Conservation (phyloP, 1,284 basidiomycete species). For the Cryptococcus sp. region DNA sequence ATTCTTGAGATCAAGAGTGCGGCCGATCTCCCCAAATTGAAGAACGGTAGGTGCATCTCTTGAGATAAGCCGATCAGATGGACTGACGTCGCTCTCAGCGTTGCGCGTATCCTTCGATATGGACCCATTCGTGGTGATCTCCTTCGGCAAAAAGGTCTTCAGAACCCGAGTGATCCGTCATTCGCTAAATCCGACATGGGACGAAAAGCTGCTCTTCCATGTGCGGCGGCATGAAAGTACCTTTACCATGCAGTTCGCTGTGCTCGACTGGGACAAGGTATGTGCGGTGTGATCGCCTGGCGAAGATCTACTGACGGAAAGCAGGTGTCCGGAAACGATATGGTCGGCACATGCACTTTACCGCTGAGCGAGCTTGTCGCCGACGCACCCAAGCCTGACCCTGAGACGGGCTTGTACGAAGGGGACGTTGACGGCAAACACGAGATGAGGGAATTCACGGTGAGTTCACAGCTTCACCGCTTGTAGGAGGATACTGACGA, state of each 20-base stretch:
- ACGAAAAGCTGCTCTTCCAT: conserved; percentile 95
- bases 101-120: conserved; percentile 65
- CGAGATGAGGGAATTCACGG: conserved; percentile 70
- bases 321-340: conserved; percentile 76
- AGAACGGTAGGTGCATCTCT: conserved; percentile 67
- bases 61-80: too few relatives aligned
- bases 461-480: conserved; percentile 47
- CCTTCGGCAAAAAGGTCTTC: conserved; percentile 96
- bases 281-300: conserved; percentile 3
- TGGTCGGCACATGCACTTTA: conserved; percentile 73
- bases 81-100: conserved; percentile 22
- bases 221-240: conserved; percentile 81
- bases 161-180: conserved; percentile 87
- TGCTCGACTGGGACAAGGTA: conserved; percentile 91
- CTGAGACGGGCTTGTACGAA: conserved; percentile 71
- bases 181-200: conserved; percentile 86
- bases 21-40: conserved; percentile 77
- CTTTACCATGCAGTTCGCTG: conserved; percentile 74
- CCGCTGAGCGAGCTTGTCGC: conserved; percentile 71
- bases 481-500: not conserved
- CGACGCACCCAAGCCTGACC: conserved; percentile 71
- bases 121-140: conserved; percentile 95
- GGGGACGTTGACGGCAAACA: conserved; percentile 60
- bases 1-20: conserved; percentile 76
- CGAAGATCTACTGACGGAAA: not conserved